phyloP scores from a whole-genome alignment of 2,329 filamentous ascomycete species.

The Aspergillus sp. region DNA sequence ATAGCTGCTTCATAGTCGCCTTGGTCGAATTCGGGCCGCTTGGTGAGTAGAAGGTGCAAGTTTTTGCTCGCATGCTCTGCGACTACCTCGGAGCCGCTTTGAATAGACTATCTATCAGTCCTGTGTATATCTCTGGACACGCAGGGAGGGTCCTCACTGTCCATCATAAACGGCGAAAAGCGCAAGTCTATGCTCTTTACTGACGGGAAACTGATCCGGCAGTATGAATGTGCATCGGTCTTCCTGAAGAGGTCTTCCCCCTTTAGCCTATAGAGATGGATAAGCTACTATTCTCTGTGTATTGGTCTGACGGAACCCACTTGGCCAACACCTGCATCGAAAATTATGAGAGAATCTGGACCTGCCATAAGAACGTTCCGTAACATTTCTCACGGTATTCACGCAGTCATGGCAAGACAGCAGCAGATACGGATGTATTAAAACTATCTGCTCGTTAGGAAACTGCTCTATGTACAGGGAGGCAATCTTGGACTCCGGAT shows the following conservation, averaged over 20 bases:
- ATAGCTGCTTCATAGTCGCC: conserved; percentile 25
- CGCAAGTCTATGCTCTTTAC: conserved; percentile 20
- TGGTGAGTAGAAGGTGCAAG: conserved; percentile 19
- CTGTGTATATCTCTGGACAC: background rate
- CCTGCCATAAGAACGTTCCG: conserved; percentile 16
- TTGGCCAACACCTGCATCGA: conserved; percentile 24
- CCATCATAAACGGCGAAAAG: conserved; percentile 30
- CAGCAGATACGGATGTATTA: background rate
- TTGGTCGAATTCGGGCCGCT: conserved; percentile 22
- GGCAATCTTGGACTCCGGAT: background rate
- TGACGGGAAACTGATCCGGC: conserved; percentile 23
- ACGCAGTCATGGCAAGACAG: conserved; percentile 8
- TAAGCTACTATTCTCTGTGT: background rate
- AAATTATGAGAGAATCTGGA: conserved; percentile 19
- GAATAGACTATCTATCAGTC: background rate
- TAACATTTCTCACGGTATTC: conserved; percentile 13
- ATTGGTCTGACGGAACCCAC: conserved; percentile 7
- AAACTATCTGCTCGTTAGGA: background rate
- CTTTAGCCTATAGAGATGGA: conserved; percentile 18
- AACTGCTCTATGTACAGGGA: background rate
- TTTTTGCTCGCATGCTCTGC: conserved; percentile 24
- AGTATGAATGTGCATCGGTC: conserved; percentile 23
- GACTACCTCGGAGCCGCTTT: conserved; percentile 24
- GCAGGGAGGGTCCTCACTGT: conserved; percentile 19
- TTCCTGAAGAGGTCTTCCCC: conserved; percentile 21